These are phyloP conservation scores for Fusarium subglutinans DNA, from an alignment of 2,329 filamentous ascomycete genomes.

Conservation along the genomic window DNA sequence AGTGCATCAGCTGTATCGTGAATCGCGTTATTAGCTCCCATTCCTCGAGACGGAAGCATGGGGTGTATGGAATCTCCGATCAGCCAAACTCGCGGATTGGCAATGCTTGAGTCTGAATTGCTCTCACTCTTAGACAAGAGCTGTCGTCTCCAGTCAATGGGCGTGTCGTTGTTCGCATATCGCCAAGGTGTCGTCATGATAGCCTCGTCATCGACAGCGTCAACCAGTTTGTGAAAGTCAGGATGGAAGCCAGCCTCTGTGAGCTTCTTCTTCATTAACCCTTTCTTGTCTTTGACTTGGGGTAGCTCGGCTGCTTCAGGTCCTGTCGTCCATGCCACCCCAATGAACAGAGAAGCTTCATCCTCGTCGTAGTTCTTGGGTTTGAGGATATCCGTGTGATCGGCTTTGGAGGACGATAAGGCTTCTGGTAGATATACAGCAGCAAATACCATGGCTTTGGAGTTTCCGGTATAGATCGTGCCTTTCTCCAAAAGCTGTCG, in stretches of 20 bases:
- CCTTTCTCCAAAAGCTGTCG: neutral
- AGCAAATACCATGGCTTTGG: neutral
- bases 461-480: neutral
- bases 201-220: neutral
- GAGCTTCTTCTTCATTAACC: neutral
- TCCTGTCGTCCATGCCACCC: neutral
- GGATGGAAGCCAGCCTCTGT: neutral
- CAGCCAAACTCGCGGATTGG: neutral
- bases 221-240: neutral
- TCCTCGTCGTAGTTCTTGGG: neutral
- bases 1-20: neutral
- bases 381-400: neutral
- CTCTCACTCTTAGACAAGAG: neutral
- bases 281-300: neutral
- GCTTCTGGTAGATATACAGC: neutral
- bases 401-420: accelerated
- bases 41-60: neutral
- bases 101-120: accelerated
- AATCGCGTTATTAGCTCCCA: neutral
- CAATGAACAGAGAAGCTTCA: neutral
- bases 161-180: neutral
- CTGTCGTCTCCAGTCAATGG: neutral
- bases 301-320: neutral
- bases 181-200: neutral
- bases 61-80: neutral